These are phyloP conservation scores for Leccinum glutinopallens DNA, from an alignment of 1,284 basidiomycete genomes.

Conservation along the genomic window DNA sequence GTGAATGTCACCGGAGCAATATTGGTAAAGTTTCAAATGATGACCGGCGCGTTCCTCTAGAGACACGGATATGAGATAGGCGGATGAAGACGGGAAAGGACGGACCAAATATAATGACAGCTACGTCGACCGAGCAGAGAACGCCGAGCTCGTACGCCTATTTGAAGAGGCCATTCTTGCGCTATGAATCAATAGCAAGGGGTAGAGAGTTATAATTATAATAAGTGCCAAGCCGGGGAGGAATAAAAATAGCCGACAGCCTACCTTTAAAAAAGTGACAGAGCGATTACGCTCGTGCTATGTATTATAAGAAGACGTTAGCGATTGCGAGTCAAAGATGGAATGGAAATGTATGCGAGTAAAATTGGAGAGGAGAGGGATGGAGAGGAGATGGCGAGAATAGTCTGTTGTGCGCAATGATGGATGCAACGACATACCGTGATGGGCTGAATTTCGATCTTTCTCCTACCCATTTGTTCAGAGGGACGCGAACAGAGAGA, in stretches of 20 bases:
- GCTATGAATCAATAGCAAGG: conserved; percentile 44
- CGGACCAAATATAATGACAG: conserved; percentile 62
- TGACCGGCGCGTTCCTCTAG: conserved; percentile 57
- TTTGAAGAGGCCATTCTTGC: conserved; percentile 89
- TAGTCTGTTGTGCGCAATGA: conserved; percentile 28
- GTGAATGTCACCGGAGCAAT: conserved; percentile 57
- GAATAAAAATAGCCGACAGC: conserved; percentile 52
- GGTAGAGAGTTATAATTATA: conserved; percentile 35
- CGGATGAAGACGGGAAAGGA: conserved; percentile 7
- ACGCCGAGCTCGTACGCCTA: conserved; percentile 90
- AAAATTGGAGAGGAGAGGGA: conserved; percentile 33
- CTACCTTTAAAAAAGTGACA: conserved; percentile 88
- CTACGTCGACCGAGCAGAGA: conserved; percentile 59
- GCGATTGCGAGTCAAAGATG: conserved; percentile 34
- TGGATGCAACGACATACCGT: conserved; percentile 50
- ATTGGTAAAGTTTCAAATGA: conserved; percentile 65
- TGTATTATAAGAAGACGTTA: conserved; percentile 34
- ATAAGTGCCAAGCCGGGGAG: conserved; percentile 47
- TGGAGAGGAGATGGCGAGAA: conserved; percentile 28
- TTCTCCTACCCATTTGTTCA: conserved; percentile 75
- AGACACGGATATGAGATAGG: conserved; percentile 7
- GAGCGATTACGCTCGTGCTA: conserved; percentile 90
- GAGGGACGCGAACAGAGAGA: conserved; percentile 17
- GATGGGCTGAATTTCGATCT: conserved; percentile 90
- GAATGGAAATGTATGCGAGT: conserved; percentile 26